A percentile compares a stretch with the other conserved stretches of the same genome.
Evolutionary conservation across 371 early-diverging fungal species (phyloP).

Genomic region (Rhizomucor pusillus): DNA sequence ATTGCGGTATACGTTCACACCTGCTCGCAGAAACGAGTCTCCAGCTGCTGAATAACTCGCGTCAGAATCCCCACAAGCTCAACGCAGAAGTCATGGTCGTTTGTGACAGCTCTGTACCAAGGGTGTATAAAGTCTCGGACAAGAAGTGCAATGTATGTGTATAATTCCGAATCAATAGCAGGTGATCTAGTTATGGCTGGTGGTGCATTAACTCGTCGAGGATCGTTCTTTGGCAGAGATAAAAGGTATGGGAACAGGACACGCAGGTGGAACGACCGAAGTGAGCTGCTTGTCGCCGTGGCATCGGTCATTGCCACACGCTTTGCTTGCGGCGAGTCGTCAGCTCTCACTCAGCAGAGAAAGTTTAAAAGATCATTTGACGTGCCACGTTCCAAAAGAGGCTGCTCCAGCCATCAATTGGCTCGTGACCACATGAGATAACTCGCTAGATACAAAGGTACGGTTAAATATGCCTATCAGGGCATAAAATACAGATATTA

Average conservation of each 20-base stretch:
- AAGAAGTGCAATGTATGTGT: conserved; percentile 55
- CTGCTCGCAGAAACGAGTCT: conserved; percentile 43
- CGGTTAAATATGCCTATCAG: too few species aligned
- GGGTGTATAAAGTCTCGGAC: conserved; percentile 62
- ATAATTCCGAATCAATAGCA: conserved; percentile 55
- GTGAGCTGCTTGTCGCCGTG: conserved; percentile 1
- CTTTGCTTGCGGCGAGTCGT: too few species aligned
- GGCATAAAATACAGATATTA: too few species aligned
- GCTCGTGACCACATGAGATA: too few species aligned
- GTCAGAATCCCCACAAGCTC: conserved; percentile 44
- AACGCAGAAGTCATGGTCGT: conserved; percentile 51
- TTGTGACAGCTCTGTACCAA: conserved; percentile 54
- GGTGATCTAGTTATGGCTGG: conserved; percentile 38
- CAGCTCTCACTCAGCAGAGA: too few species aligned
- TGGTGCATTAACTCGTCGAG: conserved; percentile 29
- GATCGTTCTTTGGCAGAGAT: conserved; percentile 39
- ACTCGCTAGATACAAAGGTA: too few species aligned
- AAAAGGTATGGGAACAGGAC: conserved; percentile 43
- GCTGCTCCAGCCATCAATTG: too few species aligned
- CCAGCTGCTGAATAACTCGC: conserved; percentile 43
- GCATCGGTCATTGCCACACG: too few species aligned
- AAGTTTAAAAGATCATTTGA: too few species aligned
- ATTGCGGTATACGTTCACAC: conserved; percentile 4
- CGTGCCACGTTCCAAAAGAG: too few species aligned
- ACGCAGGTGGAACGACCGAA: conserved; percentile 35